Evolutionary conservation across 1,284 basidiomycete species (phyloP), one percentile per base, ranked within the genome.

Genomic region (Boletus smithii): DNA sequence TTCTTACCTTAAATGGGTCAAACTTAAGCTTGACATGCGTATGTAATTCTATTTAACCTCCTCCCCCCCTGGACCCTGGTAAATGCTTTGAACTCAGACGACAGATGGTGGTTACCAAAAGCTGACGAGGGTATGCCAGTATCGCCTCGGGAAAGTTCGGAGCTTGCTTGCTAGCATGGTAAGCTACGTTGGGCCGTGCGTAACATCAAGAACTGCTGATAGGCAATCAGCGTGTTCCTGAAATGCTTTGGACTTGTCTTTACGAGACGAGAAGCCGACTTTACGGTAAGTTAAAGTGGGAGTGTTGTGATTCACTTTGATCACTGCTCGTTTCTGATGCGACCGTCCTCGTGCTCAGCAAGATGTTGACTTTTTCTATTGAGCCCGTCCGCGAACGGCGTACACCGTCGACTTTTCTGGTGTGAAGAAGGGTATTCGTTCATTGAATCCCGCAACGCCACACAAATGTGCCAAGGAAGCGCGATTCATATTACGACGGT

Each of bases 21-120:
- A 62, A 64, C 61, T 44, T 60, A 54, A 63, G 58, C 46, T 56
- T 56, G 46, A 42, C 37, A 24, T 31, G 43, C 13, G 43, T 53
- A 46, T 56, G 43, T 50, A 59, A 61, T 49, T 42, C 42, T 40
- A 44, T 51, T 52, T 44, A 23, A 49, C 46, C 24, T 37, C 33
- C 18, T 31, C 1, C 23, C 10, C 23, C 23, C 26, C 14, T 38
- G 24, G 36, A 26, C 36, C 36, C 16, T 39, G 32, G 22, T 40
- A 24, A 46, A 33, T 43, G 18, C 56, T 46, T 54, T 32, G 53
- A 58, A 60, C 55, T 60, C 59, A 55, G 59, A 45, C 45, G 35
- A 33, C 13, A 18, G 14, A 38, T 6, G 11, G 13, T 8, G 8
- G 16, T 56, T 49, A 53, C 50, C n/a, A 42, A 44, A 59, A 39